Percentiles rank a stretch among this genome's conserved stretches.
These are phyloP conservation scores for Ogataea kodamae DNA, from an alignment of 805 yeast genomes.

Conservation along the genomic window DNA sequence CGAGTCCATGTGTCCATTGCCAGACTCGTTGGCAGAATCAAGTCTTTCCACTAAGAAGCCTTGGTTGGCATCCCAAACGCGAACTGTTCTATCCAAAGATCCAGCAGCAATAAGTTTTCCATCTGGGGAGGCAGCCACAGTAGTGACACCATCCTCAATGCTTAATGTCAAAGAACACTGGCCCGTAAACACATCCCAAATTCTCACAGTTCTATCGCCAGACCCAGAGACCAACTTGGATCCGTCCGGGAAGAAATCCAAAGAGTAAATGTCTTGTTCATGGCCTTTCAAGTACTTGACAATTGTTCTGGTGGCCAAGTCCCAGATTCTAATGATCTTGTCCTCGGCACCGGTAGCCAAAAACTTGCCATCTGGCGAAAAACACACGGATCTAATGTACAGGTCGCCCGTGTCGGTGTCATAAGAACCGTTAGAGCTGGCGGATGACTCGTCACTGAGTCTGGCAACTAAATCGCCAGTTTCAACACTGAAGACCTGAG, in stretches of 20 bases:
- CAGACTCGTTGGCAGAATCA: conserved; percentile 82
- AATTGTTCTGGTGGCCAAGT: conserved; percentile 77
- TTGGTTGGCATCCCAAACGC: conserved; percentile 94
- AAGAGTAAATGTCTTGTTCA: conserved; percentile 95
- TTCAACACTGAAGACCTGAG: conserved; percentile 89
- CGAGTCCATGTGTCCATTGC: conserved; percentile 94
- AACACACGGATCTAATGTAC: conserved; percentile 92
- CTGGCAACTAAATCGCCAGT: conserved; percentile 88
- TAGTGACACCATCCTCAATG: conserved; percentile 97
- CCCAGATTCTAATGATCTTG: conserved; percentile 93
- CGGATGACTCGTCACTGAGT: conserved; percentile 72
- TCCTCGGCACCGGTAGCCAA: conserved; percentile 94
- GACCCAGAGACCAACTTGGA: conserved; percentile 90
- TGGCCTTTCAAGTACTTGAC: conserved; percentile 88
- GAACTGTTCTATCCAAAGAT: conserved; percentile 87
- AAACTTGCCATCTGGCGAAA: conserved; percentile 90
- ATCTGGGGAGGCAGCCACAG: conserved; percentile 95
- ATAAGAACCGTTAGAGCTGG: conserved; percentile 41
- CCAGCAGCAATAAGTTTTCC: conserved; percentile 95
- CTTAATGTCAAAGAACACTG: conserved; percentile 84
- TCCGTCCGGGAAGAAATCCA: conserved; percentile 94
- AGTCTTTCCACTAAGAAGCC: conserved; percentile 89
- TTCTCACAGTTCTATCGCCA: conserved; percentile 93
- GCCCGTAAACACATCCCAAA: conserved; percentile 91
- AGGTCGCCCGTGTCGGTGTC: conserved; percentile 75